Evolutionary conservation across 78 protist genomes (phyloP), one percentile per base, ranked within the genome.

Genomic region (Dictyostelium discoideum): DNA sequence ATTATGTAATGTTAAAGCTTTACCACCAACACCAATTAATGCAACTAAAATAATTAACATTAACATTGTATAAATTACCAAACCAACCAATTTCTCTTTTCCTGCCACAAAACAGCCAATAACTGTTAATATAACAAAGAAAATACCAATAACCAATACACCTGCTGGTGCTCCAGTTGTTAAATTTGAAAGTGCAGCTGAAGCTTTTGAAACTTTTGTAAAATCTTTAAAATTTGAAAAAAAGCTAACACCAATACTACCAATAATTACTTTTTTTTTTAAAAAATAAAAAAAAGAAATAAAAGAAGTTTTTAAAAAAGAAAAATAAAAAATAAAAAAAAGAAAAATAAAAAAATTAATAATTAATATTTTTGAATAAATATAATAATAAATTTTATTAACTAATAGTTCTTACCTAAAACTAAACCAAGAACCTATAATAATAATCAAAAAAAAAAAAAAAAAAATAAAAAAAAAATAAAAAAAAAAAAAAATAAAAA

Each of bases 21-120:
- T 85, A 88, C 93, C 93, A 88, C 93, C 93, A 48, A 88, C 93
- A 80, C 93, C 93, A 46, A 88, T 88, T 69, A 88, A 80, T 42
- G 79, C 65, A 42, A 88, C 86, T 76, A 88, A 88, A 67, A 88
- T 79, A 80, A 88, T 65, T 20, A 88, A 46, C 93, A 88, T 78
- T 32, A 88, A 88, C 7, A 88, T 42, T 67, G 86, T 88, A 86
- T 88, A 88, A 74, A 88, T 50, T n/a, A 88, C 93, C 54, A 88
- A 54, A 46, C 93, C 93, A 18, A 88, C 80, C 54, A 88, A 32
- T 24, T 88, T 88, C 24, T 88, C 93, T 16, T 67, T 79, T 79
- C 82, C 81, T 50, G 93, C 93, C 0, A 88, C 93, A 44, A 65
- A 32, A 32, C 93, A 88, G 42, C 93, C 93, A 16, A 80, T 72